Evolutionary conservation across 225 moss, liverwort and hornwort species (phyloP), one percentile per base, ranked within the genome.

Genomic region (Climacium dendroides): DNA sequence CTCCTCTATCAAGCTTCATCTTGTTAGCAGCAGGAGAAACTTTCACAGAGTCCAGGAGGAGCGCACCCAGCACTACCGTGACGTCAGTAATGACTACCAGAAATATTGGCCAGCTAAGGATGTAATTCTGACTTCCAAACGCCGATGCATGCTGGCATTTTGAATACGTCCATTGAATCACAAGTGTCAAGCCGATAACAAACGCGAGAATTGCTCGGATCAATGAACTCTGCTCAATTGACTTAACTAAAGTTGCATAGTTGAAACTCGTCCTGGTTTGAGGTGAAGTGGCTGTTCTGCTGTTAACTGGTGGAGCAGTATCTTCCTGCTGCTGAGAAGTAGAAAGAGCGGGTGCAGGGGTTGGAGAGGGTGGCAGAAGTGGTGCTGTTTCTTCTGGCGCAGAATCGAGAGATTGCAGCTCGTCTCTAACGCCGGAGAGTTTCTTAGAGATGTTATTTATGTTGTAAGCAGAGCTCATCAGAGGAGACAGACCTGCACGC

Each of bases 71-170:
- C 22, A 94, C 95, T 54, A 97, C 88, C 58, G 95, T 90, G 39
- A 95, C 80, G 69, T 97, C 97, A 35, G 93, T 91, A 81, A 96
- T 63, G 30, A 97, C 80, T 43, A 97, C 90, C 45, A 93, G 73
- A 92, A 91, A 90, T 43, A 94, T 86, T 74, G 97, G 97, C 95
- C 95, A 96, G 29, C 93, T 89, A 15, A 94, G 87, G 53, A 86
- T 83, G 87, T 85, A 93, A 50, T 81, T 93, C 84, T 88, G 89
- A 37, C 70, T 89, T 77, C 85, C 89, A 71, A 87, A 85, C 58
- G 80, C 81, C 87, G 85, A 83, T 41, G 89, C 67, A 84, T 66
- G 86, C 74, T 90, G 72, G 60, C 94, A 94, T 79, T 82, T 77
- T 20, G 88, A 90, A 82, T 80, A 90, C 39, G 92, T 90, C 94